Evolutionary conservation across 441 rosid genomes (phyloP).

Genomic region (Sinapis alba): DNA sequence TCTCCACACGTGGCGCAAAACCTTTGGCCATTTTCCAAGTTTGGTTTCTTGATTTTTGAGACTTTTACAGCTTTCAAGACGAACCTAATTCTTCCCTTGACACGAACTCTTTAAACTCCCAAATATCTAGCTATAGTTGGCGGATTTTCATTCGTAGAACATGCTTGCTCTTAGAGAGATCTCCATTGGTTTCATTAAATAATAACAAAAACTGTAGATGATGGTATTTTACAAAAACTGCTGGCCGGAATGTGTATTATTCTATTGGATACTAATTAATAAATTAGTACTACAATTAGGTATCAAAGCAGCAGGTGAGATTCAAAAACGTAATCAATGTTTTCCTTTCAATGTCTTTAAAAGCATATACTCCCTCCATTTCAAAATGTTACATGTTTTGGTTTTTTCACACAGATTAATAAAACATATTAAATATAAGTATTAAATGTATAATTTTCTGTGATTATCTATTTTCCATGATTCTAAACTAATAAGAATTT

Average conservation of each 20-base stretch:
- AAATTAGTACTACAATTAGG: constrained; percentile 24
- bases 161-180: constrained; percentile 6
- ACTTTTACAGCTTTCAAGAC: constrained; percentile 21
- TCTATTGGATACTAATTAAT: constrained; percentile 8
- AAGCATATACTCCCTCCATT: too few relatives aligned
- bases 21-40: constrained; percentile 19
- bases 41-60: constrained; percentile 27
- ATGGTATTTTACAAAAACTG: constrained; percentile 14
- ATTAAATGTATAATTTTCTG: too few relatives aligned
- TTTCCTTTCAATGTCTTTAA: background rate
- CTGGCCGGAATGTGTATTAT: constrained; percentile 3
- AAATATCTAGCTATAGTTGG: constrained; percentile 4
- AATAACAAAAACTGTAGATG: background rate
- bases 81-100: constrained; percentile 21
- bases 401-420: too few relatives aligned
- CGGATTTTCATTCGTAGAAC: constrained; percentile 26
- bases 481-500: too few relatives aligned
- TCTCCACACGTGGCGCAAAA: constrained; percentile 17
- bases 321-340: constrained; percentile 24
- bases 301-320: constrained; percentile 27
- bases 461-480: too few relatives aligned
- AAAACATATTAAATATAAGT: too few relatives aligned
- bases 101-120: constrained; percentile 3
- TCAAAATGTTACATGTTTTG: too few relatives aligned
- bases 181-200: background rate